phyloP scores from a whole-genome alignment of 2,329 filamentous ascomycete species.

The Trichophyton verrucosum region DNA sequence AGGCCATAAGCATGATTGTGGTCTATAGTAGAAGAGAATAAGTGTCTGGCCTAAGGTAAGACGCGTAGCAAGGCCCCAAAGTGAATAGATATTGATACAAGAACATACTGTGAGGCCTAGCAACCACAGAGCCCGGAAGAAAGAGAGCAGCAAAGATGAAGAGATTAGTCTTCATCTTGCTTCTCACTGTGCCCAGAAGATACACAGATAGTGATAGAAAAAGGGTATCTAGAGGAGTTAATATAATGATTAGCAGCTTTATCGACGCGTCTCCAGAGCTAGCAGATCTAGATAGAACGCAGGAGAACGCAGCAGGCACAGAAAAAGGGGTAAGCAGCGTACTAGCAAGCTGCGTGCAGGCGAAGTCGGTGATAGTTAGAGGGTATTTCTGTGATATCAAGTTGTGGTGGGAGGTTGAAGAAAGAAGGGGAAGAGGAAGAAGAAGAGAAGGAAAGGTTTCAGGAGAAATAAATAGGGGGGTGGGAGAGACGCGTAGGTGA shows the following conservation, averaged over 20 bases:
- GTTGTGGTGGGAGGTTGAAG: not conserved
- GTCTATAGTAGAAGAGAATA: not conserved
- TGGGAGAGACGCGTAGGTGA: not conserved
- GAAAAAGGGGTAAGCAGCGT: not conserved
- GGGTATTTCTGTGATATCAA: not conserved
- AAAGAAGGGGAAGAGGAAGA: not conserved
- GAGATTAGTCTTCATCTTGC: slow-evolving; percentile 35
- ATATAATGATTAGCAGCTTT: not conserved
- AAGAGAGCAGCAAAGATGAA: slow-evolving; percentile 28
- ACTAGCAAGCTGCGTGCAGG: not conserved
- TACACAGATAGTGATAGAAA: not conserved
- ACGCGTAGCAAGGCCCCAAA: not conserved
- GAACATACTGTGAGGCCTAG: slow-evolving; percentile 30
- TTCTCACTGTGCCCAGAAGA: not conserved
- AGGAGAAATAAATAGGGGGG: not conserved
- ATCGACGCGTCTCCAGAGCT: not conserved
- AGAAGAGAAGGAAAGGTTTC: not conserved
- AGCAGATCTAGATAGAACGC: not conserved
- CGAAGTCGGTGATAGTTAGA: not conserved
- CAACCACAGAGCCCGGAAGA: slow-evolving; percentile 31
- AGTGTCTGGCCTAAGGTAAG: not conserved
- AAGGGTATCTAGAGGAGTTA: not conserved
- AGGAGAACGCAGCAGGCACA: not conserved
- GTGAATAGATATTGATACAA: not conserved
- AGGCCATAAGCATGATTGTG: slow-evolving; percentile 22